phyloP scores from a whole-genome alignment of 352 stramenopile species.

The Globisporangium acanthophoron region DNA sequence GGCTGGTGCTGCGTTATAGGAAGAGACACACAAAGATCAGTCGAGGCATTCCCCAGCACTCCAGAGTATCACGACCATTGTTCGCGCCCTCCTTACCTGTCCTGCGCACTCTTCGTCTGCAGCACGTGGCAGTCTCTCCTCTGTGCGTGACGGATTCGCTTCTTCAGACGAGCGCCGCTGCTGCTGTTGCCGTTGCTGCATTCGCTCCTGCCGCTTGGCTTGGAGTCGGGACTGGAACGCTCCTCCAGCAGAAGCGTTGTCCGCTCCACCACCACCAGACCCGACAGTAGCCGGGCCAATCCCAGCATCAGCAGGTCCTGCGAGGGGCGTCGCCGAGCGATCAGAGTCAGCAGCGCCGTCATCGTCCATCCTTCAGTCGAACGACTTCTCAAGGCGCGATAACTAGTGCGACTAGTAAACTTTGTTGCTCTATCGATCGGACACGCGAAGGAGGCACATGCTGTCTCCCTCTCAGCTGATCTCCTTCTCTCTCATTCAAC shows the following conservation, averaged over 20 bases:
- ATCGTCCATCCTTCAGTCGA: background rate
- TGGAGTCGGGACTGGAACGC: constrained; percentile 47
- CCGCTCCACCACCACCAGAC: background rate
- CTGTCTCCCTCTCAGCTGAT: background rate
- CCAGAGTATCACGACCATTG: background rate
- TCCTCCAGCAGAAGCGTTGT: background rate
- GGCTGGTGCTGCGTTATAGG: background rate
- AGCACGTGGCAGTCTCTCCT: background rate
- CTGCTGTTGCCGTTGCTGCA: constrained; percentile 18
- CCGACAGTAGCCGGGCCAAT: background rate
- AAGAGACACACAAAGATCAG: background rate
- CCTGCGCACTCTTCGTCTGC: background rate
- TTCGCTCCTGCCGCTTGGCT: constrained; percentile 55
- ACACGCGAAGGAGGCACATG: no score
- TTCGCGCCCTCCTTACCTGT: background rate
- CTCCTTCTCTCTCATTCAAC: background rate
- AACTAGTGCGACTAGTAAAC: background rate
- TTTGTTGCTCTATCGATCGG: background rate
- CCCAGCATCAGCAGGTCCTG: background rate
- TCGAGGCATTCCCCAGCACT: no score
- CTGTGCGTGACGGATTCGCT: background rate
- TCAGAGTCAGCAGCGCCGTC: background rate
- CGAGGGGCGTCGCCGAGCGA: background rate
- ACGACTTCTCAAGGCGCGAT: background rate
- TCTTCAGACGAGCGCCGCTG: background rate